These are phyloP conservation scores for Suillus paluster DNA, from an alignment of 768 basidiomycete species.

Conservation along the genomic window DNA sequence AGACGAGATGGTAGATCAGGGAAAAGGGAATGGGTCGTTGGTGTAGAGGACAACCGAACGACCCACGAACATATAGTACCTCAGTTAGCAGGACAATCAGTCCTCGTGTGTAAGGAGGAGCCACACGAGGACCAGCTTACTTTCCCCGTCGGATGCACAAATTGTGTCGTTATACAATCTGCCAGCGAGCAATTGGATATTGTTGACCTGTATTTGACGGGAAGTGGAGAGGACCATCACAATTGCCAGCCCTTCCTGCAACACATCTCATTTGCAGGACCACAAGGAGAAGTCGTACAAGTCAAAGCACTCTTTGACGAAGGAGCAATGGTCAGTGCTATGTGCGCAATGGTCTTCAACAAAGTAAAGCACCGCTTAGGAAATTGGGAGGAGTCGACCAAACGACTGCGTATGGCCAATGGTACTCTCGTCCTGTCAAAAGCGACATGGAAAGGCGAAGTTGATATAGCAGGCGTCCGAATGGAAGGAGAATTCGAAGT, in stretches of 20 bases:
- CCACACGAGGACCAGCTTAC: background rate
- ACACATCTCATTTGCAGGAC: background rate
- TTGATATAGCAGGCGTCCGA: background rate
- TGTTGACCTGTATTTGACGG: background rate
- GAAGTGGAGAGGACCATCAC: no score
- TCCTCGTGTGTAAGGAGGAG: background rate
- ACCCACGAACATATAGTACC: background rate
- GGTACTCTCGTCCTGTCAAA: constrained; percentile 17
- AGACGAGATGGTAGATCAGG: background rate
- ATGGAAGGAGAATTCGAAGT: constrained; percentile 8
- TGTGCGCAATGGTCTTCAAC: constrained; percentile 19
- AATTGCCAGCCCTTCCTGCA: constrained; percentile 5
- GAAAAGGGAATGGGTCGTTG: background rate
- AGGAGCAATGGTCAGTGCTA: constrained; percentile 35
- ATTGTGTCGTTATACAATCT: no score
- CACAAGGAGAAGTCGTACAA: background rate
- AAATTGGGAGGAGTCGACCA: constrained; percentile 15
- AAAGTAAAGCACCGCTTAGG: constrained; percentile 16
- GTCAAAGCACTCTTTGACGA: constrained; percentile 29
- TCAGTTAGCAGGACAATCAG: background rate
- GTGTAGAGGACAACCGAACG: background rate
- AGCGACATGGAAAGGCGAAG: constrained; percentile 14
- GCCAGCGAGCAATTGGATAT: background rate
- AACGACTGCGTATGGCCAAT: constrained; percentile 39
- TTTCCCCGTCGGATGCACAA: no score